Conservation (phyloP, 176 grass and related monocot species). For the Rhynchospora tenuis region DNA sequence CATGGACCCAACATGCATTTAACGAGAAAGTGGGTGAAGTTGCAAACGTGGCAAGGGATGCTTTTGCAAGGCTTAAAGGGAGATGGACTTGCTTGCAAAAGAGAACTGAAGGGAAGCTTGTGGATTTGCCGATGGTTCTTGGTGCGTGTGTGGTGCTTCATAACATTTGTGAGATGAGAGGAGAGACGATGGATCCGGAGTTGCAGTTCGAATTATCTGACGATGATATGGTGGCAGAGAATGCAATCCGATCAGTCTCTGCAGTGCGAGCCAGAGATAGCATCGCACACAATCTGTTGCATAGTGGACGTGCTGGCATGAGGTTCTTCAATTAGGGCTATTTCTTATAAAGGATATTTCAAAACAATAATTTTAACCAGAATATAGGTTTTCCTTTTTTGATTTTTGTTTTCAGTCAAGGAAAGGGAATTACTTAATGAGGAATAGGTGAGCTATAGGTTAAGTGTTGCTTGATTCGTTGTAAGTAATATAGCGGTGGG, state of each 20-base stretch:
- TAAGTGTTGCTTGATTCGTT: slow-evolving; percentile 17
- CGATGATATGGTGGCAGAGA: slow-evolving; percentile 52
- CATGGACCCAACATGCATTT: slow-evolving; percentile 76
- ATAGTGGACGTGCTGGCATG: slow-evolving; percentile 15
- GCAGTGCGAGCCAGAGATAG: slow-evolving; percentile 39
- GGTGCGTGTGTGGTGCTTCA: slow-evolving; percentile 82
- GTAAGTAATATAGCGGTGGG: slow-evolving; percentile 13
- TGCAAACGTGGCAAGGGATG: slow-evolving; percentile 34
- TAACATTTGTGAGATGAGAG: slow-evolving; percentile 78
- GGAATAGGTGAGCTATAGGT: background rate
- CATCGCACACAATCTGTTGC: slow-evolving; percentile 73
- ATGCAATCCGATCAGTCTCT: slow-evolving; percentile 38
- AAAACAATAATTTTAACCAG: background rate
- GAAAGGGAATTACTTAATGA: background rate
- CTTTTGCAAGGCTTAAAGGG: slow-evolving; percentile 56
- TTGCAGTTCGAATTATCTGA: slow-evolving; percentile 39
- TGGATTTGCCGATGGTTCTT: slow-evolving; percentile 58
- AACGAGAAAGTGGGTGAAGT: slow-evolving; percentile 52
- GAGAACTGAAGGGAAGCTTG: slow-evolving; percentile 72
- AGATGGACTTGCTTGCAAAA: slow-evolving; percentile 76
- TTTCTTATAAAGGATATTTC: background rate
- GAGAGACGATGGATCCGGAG: slow-evolving; percentile 42
- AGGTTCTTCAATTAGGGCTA: slow-evolving; percentile 15
- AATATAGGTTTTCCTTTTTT: background rate
- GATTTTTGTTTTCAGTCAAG: background rate